Evolutionary conservation across 1,284 basidiomycete species (phyloP).

Genomic region (Taiwanofungus camphoratus): DNA sequence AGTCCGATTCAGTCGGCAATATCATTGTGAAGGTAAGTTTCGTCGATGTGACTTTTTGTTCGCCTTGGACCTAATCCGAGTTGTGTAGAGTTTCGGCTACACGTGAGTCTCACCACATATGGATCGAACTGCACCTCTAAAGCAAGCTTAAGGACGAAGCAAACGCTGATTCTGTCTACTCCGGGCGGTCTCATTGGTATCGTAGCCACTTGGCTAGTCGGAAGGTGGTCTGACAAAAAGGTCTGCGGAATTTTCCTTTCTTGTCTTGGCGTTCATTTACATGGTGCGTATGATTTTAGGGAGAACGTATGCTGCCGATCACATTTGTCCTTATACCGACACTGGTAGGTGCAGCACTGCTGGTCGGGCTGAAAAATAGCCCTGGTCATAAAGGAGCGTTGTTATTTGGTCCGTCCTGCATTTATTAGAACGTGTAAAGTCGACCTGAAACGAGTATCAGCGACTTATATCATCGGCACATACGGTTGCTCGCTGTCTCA

Average conservation of each 20-base stretch:
- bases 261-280: not conserved
- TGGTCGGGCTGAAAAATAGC: conserved; percentile 52
- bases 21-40: conserved; percentile 42
- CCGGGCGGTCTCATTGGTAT: conserved; percentile 52
- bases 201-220: conserved; percentile 44
- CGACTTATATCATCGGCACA: conserved; percentile 50
- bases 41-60: not conserved
- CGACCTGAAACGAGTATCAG: conserved; percentile 24
- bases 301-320: conserved; percentile 60
- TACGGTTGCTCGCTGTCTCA: conserved; percentile 57
- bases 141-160: conserved; percentile 40
- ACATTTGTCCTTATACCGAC: conserved; percentile 57
- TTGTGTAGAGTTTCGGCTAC: conserved; percentile 47
- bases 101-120: conserved; percentile 33
- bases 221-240: conserved; percentile 63
- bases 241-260: conserved; percentile 22
- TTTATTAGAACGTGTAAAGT: not conserved
- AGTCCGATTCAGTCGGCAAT: conserved; percentile 43
- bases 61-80: not conserved
- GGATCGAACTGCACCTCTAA: not conserved
- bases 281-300: conserved; percentile 27
- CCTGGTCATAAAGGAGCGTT: conserved; percentile 46
- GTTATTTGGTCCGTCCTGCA: conserved; percentile 43
- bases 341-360: conserved; percentile 48
- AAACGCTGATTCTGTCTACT: conserved; percentile 57